Evolutionary conservation across 495 filamentous ascomycete genomes (phyloP).

Genomic region (Podospora tetraspora): DNA sequence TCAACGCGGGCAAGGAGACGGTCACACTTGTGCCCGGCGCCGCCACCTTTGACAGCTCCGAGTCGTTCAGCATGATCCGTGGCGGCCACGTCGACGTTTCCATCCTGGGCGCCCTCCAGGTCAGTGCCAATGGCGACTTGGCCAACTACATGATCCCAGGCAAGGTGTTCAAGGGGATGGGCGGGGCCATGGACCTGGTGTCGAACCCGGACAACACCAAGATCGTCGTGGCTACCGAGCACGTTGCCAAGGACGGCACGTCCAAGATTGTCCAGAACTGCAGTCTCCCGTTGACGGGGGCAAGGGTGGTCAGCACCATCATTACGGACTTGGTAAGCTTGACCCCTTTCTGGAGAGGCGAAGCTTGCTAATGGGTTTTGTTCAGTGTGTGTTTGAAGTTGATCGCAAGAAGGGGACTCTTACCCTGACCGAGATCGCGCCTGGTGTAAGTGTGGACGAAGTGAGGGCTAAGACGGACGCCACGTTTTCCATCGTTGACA

Average conservation of each 20-base stretch:
- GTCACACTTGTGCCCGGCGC: conserved; percentile 54
- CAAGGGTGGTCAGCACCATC: conserved; percentile 48
- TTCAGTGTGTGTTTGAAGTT: conserved; percentile 52
- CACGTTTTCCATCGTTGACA: conserved; percentile 44
- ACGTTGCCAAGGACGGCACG: conserved; percentile 55
- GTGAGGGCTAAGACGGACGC: conserved; percentile 52
- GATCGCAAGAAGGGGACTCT: conserved; percentile 46
- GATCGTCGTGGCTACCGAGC: conserved; percentile 58
- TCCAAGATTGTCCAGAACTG: conserved; percentile 56
- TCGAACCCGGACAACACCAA: conserved; percentile 55
- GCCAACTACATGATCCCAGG: conserved; percentile 63
- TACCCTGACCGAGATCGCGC: conserved; percentile 52
- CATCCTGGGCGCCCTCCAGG: conserved; percentile 57
- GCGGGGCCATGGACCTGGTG: conserved; percentile 59
- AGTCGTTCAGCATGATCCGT: conserved; percentile 59
- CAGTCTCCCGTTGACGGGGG: conserved; percentile 52
- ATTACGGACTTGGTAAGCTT: conserved; percentile 52
- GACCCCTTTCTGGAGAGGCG: not conserved
- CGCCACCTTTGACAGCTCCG: conserved; percentile 52
- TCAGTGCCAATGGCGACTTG: conserved; percentile 52
- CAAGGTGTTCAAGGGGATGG: conserved; percentile 60
- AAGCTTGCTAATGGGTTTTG: conserved; percentile 9
- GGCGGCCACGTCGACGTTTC: conserved; percentile 56
- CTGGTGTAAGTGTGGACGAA: conserved; percentile 50
- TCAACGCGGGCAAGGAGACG: conserved; percentile 61